Evolutionary conservation across 345 rosid species (phyloP), one percentile per base, ranked within the genome.

Genomic region (Kernera saxatilis): DNA sequence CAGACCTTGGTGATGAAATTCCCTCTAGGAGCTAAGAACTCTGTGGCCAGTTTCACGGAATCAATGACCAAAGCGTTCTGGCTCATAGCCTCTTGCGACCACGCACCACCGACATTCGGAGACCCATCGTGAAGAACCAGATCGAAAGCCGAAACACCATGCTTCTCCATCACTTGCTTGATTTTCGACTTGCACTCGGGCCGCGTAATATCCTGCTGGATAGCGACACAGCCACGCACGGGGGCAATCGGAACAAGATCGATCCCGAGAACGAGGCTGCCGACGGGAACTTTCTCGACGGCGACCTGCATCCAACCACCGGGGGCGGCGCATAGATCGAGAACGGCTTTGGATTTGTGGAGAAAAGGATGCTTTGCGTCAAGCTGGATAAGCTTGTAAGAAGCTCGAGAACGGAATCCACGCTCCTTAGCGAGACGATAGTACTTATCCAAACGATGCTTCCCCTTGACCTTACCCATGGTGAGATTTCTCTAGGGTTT

Each of bases 251-350:
- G 88, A 8, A 79, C 96, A 18, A 93, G 80, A 76, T 93, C 98
- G 64, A 93, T 80, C 4, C 98, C 98, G 66, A 93, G 79, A 48
- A 93, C 97, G 46, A 93, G 90, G 67, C 94, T 86, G 5, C 97
- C 96, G 15, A 93, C 94, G 4, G 97, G 96, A 10, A 80, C 92
- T 21, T 90, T 88, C 86, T 86, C 76, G n/a, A 88, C 91, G 48
- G 89, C 96, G 15, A 93, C 93, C 67, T 93, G 98, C 98, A 93
- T 90, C 98, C 98, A 93, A 25, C 98, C 91, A 6, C 97, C 97
- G 1, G 97, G 98, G 44, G 98, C 96, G 75, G 98, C 97, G 65
- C 98, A 90, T 63, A 90, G 98, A 68, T 93, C 98, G 80, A 93
- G 96, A 26, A 89, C 95, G 29, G 85, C 90, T 37, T 72, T 88